A percentile compares a stretch with the other conserved stretches of the same genome.
Conservation (phyloP, 495 filamentous ascomycete genomes). For the Oleoguttula mirabilis region DNA sequence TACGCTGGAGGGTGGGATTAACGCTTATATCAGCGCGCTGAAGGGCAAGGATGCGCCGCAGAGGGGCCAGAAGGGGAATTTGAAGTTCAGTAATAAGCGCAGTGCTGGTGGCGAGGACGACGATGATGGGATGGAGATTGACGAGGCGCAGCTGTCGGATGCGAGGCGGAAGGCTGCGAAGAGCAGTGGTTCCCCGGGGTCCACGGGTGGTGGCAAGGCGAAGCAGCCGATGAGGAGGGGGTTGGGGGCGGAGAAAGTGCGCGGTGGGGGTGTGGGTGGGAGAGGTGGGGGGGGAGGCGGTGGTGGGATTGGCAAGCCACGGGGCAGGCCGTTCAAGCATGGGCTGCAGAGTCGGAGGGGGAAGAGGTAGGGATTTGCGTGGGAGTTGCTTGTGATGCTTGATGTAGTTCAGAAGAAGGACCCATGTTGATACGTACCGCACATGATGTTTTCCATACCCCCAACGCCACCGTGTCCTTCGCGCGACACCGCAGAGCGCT, state of each 20-base stretch:
- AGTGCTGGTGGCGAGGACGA: conserved; percentile 47
- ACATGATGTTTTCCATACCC: no score
- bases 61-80: conserved; percentile 67
- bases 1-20: conserved; percentile 50
- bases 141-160: conserved; percentile 42
- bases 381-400: no score
- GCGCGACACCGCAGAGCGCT: no score
- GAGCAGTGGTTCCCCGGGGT: no score
- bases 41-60: conserved; percentile 70
- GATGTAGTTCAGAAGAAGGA: no score
- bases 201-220: conserved; percentile 20
- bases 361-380: no score
- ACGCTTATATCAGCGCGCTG: conserved; percentile 86
- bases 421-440: no score
- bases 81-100: conserved; percentile 68
- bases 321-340: conserved; percentile 3
- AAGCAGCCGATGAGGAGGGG: conserved; percentile 37
- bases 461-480: no score
- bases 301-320: conserved; percentile 11
- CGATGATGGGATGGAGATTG: conserved; percentile 58
- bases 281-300: background rate
- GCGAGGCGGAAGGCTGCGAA: conserved; percentile 6
- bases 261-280: background rate
- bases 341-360: conserved; percentile 6
- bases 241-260: conserved; percentile 18